Evolutionary conservation across 176 grass and related monocot species (phyloP).

Genomic region (Panicum miliaceum): DNA sequence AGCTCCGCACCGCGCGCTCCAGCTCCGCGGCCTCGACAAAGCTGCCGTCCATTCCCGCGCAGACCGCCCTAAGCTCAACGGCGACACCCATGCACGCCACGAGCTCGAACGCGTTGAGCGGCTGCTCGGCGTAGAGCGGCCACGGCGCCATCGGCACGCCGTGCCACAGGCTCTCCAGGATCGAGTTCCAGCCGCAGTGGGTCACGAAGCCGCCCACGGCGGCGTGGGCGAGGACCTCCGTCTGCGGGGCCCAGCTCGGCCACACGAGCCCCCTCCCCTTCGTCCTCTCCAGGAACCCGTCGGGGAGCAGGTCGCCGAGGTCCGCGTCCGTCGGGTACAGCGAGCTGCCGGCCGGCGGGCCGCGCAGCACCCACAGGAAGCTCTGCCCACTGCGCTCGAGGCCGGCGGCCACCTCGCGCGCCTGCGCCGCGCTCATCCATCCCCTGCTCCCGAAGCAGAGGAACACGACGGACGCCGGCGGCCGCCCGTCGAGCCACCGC

Average conservation of each 20-base stretch:
- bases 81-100: conserved; percentile 41
- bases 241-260: conserved; percentile 29
- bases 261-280: conserved; percentile 23
- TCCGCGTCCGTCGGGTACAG: not conserved
- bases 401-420: conserved; percentile 1
- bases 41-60: not conserved
- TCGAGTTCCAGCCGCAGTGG: conserved; percentile 39
- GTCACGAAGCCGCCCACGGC: conserved; percentile 38
- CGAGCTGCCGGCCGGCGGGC: too few relatives aligned
- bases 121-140: conserved; percentile 45
- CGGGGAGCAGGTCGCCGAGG: conserved; percentile 13
- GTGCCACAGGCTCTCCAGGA: conserved; percentile 31
- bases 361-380: conserved; percentile 21
- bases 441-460: conserved; percentile 64
- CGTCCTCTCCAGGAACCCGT: conserved; percentile 36
- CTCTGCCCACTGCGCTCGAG: not conserved
- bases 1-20: not conserved
- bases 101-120: conserved; percentile 49
- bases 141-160: conserved; percentile 38
- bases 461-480: conserved; percentile 52
- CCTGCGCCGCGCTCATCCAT: not conserved
- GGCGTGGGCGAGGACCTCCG: conserved; percentile 30
- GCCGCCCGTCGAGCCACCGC: conserved; percentile 61
- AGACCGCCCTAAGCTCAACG: not conserved
- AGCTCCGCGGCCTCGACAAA: conserved; percentile 41